These are phyloP conservation scores for Solanum habrochaites DNA, from an alignment of 257 asterid species.

Conservation along the genomic window DNA sequence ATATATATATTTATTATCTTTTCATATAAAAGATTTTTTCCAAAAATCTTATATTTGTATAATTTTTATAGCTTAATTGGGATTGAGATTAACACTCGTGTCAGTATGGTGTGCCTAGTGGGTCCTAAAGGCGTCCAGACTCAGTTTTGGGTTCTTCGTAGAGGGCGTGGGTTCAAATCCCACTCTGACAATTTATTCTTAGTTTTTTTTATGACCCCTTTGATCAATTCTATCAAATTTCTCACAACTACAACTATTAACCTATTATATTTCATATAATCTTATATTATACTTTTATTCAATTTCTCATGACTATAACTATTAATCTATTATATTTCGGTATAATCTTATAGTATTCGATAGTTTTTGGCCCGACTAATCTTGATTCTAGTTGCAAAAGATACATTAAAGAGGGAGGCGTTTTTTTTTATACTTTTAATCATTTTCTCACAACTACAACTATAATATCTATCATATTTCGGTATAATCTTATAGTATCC, in stretches of 20 bases:
- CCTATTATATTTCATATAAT: background rate
- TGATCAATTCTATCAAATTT: no score
- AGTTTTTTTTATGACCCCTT: background rate
- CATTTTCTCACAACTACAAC: background rate
- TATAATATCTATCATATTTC: background rate
- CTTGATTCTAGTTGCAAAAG: no score
- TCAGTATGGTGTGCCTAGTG: constrained; percentile 98
- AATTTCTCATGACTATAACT: no score
- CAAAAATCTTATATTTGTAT: no score
- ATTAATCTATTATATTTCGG: no score
- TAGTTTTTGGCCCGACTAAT: no score
- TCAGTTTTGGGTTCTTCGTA: constrained; percentile 81
- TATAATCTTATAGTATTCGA: no score
- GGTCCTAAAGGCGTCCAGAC: constrained; percentile 99
- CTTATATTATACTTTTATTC: background rate
- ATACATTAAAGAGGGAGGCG: background rate
- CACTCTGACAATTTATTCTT: constrained; percentile 28
- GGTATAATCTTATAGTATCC: background rate
- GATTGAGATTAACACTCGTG: background rate
- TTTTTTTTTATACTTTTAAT: background rate
- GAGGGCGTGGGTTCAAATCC: constrained; percentile 92
- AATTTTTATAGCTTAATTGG: accelerated
- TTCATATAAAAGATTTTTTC: background rate
- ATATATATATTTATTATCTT: background rate
- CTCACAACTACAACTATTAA: no score